phyloP scores from a whole-genome alignment of 345 rosid species.

The Lepidium africanum region DNA sequence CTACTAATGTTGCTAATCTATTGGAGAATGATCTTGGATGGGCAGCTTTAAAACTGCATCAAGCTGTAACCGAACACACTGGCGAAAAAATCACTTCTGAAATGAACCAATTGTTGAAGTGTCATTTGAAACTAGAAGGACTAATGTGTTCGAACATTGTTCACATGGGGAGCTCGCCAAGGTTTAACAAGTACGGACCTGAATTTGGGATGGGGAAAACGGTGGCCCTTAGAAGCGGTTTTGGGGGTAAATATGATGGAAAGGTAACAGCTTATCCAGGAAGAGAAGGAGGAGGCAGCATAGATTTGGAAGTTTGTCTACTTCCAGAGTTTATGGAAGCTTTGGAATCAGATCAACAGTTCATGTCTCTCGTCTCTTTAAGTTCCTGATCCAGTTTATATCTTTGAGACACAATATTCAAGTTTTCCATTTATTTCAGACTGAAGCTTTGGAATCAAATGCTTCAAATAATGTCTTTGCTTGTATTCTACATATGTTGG shows the following conservation, averaged over 20 bases:
- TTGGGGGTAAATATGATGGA: slow-evolving; percentile 52
- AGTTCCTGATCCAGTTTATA: not conserved
- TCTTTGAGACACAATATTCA: not conserved
- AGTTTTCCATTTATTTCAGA: not conserved
- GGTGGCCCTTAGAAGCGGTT: slow-evolving; percentile 56
- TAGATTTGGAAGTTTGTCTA: slow-evolving; percentile 67
- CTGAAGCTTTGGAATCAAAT: not conserved
- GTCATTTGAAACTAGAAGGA: slow-evolving; percentile 15
- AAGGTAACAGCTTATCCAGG: slow-evolving; percentile 59
- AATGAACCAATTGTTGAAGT: slow-evolving; percentile 28
- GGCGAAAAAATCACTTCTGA: slow-evolving; percentile 21
- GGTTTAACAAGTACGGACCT: slow-evolving; percentile 62
- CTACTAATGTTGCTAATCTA: slow-evolving; percentile 33
- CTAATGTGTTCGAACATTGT: slow-evolving; percentile 29
- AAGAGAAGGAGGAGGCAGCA: slow-evolving; percentile 56
- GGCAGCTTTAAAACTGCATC: slow-evolving; percentile 57
- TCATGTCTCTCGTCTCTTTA: slow-evolving; percentile 29
- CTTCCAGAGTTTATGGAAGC: slow-evolving; percentile 45
- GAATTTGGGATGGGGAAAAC: slow-evolving; percentile 83
- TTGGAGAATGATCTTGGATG: slow-evolving; percentile 44
- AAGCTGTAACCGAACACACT: slow-evolving; percentile 37
- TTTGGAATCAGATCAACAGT: slow-evolving; percentile 51
- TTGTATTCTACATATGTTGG: not conserved
- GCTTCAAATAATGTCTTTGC: not conserved
- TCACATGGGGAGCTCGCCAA: slow-evolving; percentile 74